These are phyloP conservation scores for Mycena alexandri DNA, from an alignment of 768 basidiomycete species.

Conservation along the genomic window DNA sequence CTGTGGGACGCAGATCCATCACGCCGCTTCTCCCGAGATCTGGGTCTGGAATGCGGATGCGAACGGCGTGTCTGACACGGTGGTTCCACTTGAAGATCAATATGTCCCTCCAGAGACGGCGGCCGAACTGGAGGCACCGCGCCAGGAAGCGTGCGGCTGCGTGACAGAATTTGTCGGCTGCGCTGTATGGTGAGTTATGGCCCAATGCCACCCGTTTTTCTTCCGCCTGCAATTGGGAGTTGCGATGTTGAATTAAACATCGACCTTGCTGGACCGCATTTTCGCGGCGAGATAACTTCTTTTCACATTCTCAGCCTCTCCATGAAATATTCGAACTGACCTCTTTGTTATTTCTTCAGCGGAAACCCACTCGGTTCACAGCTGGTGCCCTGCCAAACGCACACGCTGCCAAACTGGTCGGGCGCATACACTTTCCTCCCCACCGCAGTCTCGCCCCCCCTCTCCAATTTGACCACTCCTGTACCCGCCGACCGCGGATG, in stretches of 20 bases:
- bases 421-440: background rate
- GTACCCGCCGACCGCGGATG: too few relatives aligned
- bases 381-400: background rate
- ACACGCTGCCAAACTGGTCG: background rate
- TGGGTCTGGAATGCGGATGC: background rate
- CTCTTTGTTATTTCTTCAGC: background rate
- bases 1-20: background rate
- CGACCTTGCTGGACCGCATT: too few relatives aligned
- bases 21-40: background rate
- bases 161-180: background rate
- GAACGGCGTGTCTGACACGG: background rate
- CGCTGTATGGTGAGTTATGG: conserved; percentile 1
- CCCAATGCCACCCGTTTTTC: background rate
- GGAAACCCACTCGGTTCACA: background rate
- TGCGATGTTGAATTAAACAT: background rate
- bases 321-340: background rate
- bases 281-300: too few relatives aligned
- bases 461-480: background rate
- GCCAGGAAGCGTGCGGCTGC: background rate
- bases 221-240: background rate
- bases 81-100: background rate
- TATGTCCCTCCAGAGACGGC: background rate
- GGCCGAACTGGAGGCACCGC: background rate
- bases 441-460: background rate
- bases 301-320: too few relatives aligned